These are phyloP conservation scores for Botryosphaeria dothidea DNA, from an alignment of 2,329 filamentous ascomycete species.

Conservation along the genomic window DNA sequence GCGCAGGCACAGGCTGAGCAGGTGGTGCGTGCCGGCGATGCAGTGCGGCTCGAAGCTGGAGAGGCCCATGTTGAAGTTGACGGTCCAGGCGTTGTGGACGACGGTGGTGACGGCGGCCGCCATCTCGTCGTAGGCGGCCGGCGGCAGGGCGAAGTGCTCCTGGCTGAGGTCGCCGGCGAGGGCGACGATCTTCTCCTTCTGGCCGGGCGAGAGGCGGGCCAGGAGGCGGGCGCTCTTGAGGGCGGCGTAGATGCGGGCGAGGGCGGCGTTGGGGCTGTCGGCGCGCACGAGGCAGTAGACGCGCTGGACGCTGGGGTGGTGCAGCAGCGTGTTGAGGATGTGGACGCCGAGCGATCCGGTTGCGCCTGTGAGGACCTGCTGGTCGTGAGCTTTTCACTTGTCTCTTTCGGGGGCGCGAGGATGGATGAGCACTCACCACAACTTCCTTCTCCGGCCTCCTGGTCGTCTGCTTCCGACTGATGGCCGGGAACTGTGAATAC, in stretches of 20 bases:
- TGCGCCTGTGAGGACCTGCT: conserved; percentile 58
- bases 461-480: background rate
- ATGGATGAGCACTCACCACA: background rate
- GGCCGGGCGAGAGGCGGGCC: conserved; percentile 25
- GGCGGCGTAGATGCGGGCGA: conserved; percentile 32
- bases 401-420: background rate
- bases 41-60: conserved; percentile 45
- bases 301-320: conserved; percentile 27
- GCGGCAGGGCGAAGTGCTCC: conserved; percentile 41
- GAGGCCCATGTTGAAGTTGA: conserved; percentile 57
- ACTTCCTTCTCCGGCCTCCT: conserved; percentile 21
- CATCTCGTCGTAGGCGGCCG: conserved; percentile 23
- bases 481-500: conserved; percentile 37
- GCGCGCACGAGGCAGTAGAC: conserved; percentile 54
- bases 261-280: conserved; percentile 26
- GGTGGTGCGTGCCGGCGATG: conserved; percentile 44
- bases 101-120: conserved; percentile 38
- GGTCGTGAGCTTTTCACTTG: background rate
- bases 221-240: conserved; percentile 33
- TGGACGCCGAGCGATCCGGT: conserved; percentile 65
- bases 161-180: conserved; percentile 33
- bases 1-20: conserved; percentile 38
- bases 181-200: conserved; percentile 31
- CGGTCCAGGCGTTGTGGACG: conserved; percentile 56
- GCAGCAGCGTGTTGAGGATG: conserved; percentile 41